A percentile compares a stretch with the other conserved stretches of the same genome.
phyloP scores from a whole-genome alignment of 208 protist genomes.

The Trypanosoma platydactyli region DNA sequence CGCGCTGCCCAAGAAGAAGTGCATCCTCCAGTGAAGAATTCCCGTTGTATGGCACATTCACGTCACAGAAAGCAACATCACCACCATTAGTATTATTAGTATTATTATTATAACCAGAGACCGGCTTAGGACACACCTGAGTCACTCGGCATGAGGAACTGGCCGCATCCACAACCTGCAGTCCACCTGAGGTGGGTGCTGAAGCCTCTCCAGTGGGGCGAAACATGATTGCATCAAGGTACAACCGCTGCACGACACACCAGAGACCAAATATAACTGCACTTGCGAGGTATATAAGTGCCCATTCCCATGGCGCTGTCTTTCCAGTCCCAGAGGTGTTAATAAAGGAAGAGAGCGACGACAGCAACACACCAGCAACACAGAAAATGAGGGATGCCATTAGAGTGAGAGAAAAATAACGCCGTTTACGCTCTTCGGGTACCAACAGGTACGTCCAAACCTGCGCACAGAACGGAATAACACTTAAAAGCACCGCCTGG shows the following conservation, averaged over 20 bases:
- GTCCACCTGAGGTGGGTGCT: too few relatives aligned
- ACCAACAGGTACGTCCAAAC: constrained; percentile 78
- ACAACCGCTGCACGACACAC: constrained; percentile 81
- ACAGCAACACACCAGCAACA: constrained; percentile 61
- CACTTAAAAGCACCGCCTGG: constrained; percentile 73
- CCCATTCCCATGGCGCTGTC: constrained; percentile 47
- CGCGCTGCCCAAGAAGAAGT: constrained; percentile 39
- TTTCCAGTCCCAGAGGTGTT: constrained; percentile 25
- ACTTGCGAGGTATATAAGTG: constrained; percentile 72
- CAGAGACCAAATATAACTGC: constrained; percentile 74
- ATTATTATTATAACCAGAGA: too few relatives aligned
- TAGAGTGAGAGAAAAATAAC: constrained; percentile 72
- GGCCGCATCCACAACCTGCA: too few relatives aligned
- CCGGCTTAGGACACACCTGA: too few relatives aligned
- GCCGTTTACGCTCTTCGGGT: constrained; percentile 62
- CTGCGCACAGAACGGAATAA: constrained; percentile 76
- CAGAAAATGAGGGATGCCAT: constrained; percentile 66
- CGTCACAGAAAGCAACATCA: constrained; percentile 1
- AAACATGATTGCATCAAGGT: constrained; percentile 65
- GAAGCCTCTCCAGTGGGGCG: neutral
- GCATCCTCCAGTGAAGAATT: neutral
- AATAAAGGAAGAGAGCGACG: constrained; percentile 57
- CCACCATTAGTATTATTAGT: too few relatives aligned
- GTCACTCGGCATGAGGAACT: too few relatives aligned
- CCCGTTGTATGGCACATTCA: constrained; percentile 2